Base-by-base conservation (phyloP, 331 rosid species). In the Cydonia oblonga region DNA sequence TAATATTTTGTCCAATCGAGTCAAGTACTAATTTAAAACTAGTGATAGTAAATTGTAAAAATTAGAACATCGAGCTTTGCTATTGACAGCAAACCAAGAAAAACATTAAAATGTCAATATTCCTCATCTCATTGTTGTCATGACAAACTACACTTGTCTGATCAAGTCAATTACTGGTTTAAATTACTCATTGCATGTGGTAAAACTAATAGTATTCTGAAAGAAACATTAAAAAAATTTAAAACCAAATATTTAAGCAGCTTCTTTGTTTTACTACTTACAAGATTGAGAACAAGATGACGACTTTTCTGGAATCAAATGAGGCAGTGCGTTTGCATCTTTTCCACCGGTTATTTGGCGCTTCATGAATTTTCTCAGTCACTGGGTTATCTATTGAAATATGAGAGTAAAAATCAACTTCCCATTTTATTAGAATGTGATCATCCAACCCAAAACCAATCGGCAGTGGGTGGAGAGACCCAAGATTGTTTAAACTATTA, bases 201-300 rank as follows among this genome's bases (percentile, higher is more conserved):
- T 60, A 60, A 25, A 60, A 60, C 16, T 7, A 28, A 60, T n/a
- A 15, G 38, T 60, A 57, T 23, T 57, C 4, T 57, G 63, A 8
- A 23, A 23, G 62, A 60, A 14, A 26, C 33, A 26, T 26, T 25
- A 25, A 14, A 12, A 24, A 26, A 14, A 6, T 26, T 40, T 6
- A 6, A 60, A 60, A 14, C 2, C 9, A 60, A 13, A 24, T 59
- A 26, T 60, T 60, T 24, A 15, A 60, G 35, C 35, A 60, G 64
- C 64, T 60, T 15, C 11, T 60, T 60, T 60, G 28, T 57, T 57
- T 57, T 23, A 57, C 62, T 57, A 57, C 87, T 86, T 76, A 86
- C 90, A 83, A 35, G 79, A 86, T 35, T 60, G 90, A 86, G 83
- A 86, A 86, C 28, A 83, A 83, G 69, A 86, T 70, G 56, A 83